Evolutionary conservation across 75 land plant species (phyloP), one percentile per base, ranked within the genome.

Genomic region (Cupressus sempervirens): DNA sequence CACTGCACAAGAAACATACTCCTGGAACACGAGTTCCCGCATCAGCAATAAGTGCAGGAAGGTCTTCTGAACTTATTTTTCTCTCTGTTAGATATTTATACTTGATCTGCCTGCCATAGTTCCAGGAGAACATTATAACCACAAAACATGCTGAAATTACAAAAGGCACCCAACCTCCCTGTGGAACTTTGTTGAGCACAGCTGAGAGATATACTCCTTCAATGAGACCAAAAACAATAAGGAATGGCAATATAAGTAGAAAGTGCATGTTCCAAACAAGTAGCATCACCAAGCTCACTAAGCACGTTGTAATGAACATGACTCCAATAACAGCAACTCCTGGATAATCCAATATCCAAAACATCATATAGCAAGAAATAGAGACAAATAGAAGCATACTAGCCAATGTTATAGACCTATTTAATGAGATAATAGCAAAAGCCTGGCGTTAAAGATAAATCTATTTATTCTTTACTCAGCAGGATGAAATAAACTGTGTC

Each of bases 131-230:
- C 84, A 90, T 90, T 85, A 93, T 90, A 10, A 75, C 16, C 0
- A 89, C 32, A 83, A 93, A 73, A 38, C 92, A 26, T 26, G 85
- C 40, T 16, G 94, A 76, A 41, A 93, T 84, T 16, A 83, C 84
- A 41, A 93, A 91, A 10, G 94, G 93, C 23, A 93, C 87, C 94
- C 94, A 93, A 10, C 90, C 94, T n/a, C 93, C 93, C 38, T 92
- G 88, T 3, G 87, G 85, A 3, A 93, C 74, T 82, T 93, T 93
- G 41, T 30, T 89, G 72, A 93, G 29, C 23, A 92, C 87, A 1
- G 93, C 82, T 34, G 92, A 84, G 80, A 92, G 79, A 82, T 93
- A 93, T 13, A 43, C 65, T 16, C 89, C 93, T 83, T 93, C 94
- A 2, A 93, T 58, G n/a, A 56, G 32, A 14, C 73, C 41, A 65